Percentiles rank a stretch among this genome's conserved stretches.
These are phyloP conservation scores for Ramicandelaber brevisporus DNA, from an alignment of 192 early-diverging fungal genomes.

Conservation along the genomic window DNA sequence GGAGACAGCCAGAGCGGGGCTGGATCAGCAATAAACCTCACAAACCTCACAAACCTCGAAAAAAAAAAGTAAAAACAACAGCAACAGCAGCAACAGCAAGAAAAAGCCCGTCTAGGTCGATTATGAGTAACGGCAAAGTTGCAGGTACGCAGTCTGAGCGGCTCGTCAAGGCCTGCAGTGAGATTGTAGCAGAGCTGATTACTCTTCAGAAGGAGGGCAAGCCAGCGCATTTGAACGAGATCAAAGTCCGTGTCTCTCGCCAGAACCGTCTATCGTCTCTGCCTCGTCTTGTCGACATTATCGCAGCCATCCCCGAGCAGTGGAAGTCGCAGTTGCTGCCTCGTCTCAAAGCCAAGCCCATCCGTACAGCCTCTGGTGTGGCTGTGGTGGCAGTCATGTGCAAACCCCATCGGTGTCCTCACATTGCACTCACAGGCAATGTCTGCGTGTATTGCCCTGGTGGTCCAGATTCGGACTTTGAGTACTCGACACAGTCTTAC, in stretches of 20 bases:
- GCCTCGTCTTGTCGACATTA: constrained; percentile 91
- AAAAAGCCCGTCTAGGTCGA: no score
- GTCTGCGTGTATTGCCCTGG: constrained; percentile 98
- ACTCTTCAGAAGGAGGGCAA: constrained; percentile 29
- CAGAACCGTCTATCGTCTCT: constrained; percentile 55
- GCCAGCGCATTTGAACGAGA: constrained; percentile 68
- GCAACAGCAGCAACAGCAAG: no score
- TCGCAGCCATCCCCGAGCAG: constrained; percentile 91
- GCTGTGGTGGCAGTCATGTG: constrained; percentile 92
- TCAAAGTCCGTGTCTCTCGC: constrained; percentile 49
- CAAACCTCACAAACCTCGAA: no score
- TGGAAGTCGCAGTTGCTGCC: constrained; percentile 64
- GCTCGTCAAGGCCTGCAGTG: constrained; percentile 59
- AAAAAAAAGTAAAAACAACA: no score
- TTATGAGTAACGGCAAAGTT: no score
- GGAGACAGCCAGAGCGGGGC: no score
- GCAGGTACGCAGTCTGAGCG: constrained; percentile 39
- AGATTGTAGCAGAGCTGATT: constrained; percentile 81
- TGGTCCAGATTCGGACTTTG: constrained; percentile 97
- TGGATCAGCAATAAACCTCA: no score
- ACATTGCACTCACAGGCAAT: constrained; percentile 98
- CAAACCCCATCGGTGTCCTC: constrained; percentile 83
- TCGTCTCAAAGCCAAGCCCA: constrained; percentile 77
- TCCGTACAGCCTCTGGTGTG: constrained; percentile 56
- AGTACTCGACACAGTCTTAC: constrained; percentile 99